Evolutionary conservation across 768 basidiomycete genomes (phyloP).

Genomic region (Amanita rubescens): DNA sequence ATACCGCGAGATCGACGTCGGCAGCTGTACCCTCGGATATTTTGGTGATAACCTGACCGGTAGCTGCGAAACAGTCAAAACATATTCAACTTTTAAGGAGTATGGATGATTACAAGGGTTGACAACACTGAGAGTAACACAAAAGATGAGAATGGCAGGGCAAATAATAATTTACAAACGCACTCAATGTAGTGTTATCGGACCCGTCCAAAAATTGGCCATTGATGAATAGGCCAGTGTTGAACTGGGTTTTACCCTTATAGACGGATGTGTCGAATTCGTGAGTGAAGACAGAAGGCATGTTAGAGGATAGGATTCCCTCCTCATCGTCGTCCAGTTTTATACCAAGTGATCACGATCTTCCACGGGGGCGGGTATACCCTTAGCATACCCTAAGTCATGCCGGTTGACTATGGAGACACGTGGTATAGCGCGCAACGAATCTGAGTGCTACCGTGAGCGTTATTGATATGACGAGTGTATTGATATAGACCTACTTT

Average conservation of each 20-base stretch:
- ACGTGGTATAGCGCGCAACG: no score
- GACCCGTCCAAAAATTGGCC: not conserved
- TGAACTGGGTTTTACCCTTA: constrained; percentile 14
- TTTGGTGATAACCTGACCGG: constrained; percentile 50
- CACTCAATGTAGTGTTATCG: not conserved
- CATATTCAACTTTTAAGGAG: not conserved
- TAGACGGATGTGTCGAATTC: constrained; percentile 14
- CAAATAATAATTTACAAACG: not conserved
- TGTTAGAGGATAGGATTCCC: no score
- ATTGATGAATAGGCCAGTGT: constrained; percentile 14
- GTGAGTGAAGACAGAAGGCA: constrained; percentile 17
- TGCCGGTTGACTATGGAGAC: no score
- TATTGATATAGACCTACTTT: no score
- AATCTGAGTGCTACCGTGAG: no score
- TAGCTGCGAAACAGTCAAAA: constrained; percentile 34
- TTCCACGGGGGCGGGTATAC: no score
- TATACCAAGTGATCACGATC: no score
- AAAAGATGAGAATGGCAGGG: not conserved
- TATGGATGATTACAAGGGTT: constrained; percentile 38
- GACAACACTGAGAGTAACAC: constrained; percentile 44
- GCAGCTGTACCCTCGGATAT: constrained; percentile 52
- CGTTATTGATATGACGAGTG: no score
- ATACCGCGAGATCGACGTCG: constrained; percentile 74
- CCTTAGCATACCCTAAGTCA: no score
- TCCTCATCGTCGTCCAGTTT: no score